A percentile compares a stretch with the other conserved stretches of the same genome.
phyloP scores from a whole-genome alignment of 1,139 yeast species.

The Scheffersomyces illinoinensis region DNA sequence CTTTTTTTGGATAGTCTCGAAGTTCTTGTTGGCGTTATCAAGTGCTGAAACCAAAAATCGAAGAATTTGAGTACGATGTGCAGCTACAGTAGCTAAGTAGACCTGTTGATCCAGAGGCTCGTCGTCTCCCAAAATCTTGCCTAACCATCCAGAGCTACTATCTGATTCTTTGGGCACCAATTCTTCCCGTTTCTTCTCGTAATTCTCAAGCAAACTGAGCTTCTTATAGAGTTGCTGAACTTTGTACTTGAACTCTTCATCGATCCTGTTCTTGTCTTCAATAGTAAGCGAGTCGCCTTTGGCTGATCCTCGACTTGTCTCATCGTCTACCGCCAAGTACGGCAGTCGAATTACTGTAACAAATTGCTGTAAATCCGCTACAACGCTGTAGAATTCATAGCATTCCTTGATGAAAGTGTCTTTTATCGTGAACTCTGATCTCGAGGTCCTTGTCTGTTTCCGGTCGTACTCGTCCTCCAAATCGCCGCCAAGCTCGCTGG shows the following conservation, averaged over 20 bases:
- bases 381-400: slow-evolving; percentile 40
- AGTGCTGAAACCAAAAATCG: slow-evolving; percentile 38
- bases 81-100: slow-evolving; percentile 25
- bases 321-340: slow-evolving; percentile 45
- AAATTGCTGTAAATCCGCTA: slow-evolving; percentile 40
- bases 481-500: slow-evolving; percentile 23
- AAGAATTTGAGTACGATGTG: slow-evolving; percentile 42
- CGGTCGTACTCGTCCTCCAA: slow-evolving; percentile 9
- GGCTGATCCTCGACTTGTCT: slow-evolving; percentile 10
- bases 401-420: slow-evolving; percentile 59
- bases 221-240: slow-evolving; percentile 53
- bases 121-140: slow-evolving; percentile 26
- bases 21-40: slow-evolving; percentile 32
- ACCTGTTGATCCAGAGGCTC: slow-evolving; percentile 30
- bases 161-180: slow-evolving; percentile 14
- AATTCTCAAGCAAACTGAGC: slow-evolving; percentile 48
- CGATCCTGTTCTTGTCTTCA: slow-evolving; percentile 54
- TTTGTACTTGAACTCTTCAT: slow-evolving; percentile 53
- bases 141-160: slow-evolving; percentile 23
- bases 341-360: slow-evolving; percentile 40
- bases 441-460: slow-evolving; percentile 4
- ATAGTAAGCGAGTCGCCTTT: slow-evolving; percentile 27
- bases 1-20: slow-evolving; percentile 44
- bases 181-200: slow-evolving; percentile 48
- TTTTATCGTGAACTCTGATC: slow-evolving; percentile 21